Percentiles rank a stretch among this genome's conserved stretches.
These are phyloP conservation scores for Eutrema yunnanense DNA, from an alignment of 345 rosid genomes.

Conservation along the genomic window DNA sequence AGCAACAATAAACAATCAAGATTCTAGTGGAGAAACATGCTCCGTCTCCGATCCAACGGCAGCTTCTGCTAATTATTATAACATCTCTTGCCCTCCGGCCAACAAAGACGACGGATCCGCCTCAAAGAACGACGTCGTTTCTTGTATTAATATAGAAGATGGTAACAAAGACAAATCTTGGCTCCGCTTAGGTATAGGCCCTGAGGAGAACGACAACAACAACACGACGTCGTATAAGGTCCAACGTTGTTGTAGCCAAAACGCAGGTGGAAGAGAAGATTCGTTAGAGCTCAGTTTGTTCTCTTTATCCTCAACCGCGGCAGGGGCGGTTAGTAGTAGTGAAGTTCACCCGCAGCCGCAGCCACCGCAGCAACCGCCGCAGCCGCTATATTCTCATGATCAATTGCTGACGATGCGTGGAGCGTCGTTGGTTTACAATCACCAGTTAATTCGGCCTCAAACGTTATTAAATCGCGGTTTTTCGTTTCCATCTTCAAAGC, in stretches of 20 bases:
- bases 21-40: constrained; percentile 35
- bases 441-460: constrained; percentile 23
- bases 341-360: background rate
- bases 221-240: constrained; percentile 20
- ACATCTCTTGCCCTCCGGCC: constrained; percentile 38
- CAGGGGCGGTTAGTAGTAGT: constrained; percentile 11
- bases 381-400: constrained; percentile 22
- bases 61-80: constrained; percentile 13
- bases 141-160: constrained; percentile 16
- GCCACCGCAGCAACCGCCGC: background rate
- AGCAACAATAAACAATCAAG: constrained; percentile 24
- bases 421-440: constrained; percentile 18
- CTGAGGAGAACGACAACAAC: constrained; percentile 22
- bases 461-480: constrained; percentile 7
- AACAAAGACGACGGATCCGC: constrained; percentile 24
- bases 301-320: constrained; percentile 25
- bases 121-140: constrained; percentile 9
- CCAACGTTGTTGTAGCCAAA: constrained; percentile 27
- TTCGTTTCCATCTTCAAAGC: constrained; percentile 24
- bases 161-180: constrained; percentile 46
- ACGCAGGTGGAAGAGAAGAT: constrained; percentile 35
- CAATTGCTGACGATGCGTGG: constrained; percentile 17
- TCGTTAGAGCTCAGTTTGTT: constrained; percentile 68
- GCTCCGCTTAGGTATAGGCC: constrained; percentile 83
- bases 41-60: constrained; percentile 45